Conservation (phyloP, 148 eudicot genomes). For the Pharnaceum exiguum region DNA sequence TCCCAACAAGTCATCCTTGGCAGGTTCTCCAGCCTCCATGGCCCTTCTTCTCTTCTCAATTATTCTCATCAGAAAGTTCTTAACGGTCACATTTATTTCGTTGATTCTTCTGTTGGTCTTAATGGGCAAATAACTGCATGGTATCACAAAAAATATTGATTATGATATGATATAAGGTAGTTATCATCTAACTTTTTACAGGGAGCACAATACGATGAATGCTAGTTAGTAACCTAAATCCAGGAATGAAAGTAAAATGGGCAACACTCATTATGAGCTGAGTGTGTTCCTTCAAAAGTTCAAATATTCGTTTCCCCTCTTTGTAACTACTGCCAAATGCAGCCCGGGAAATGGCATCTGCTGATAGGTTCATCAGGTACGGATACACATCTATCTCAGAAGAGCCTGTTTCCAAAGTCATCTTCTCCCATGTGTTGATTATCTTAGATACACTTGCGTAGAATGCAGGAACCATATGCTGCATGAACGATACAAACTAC, state of each 20-base stretch:
- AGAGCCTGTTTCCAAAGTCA: neutral
- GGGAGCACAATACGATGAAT: neutral
- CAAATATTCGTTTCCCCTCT: slow-evolving; percentile 24
- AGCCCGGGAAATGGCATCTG: slow-evolving; percentile 28
- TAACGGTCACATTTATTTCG: slow-evolving; percentile 12
- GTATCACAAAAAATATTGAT: too few relatives aligned
- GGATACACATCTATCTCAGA: slow-evolving; percentile 30
- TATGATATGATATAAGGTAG: too few relatives aligned
- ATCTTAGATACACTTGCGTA: slow-evolving; percentile 11
- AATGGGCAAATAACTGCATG: too few relatives aligned
- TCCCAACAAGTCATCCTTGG: slow-evolving; percentile 26
- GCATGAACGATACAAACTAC: neutral
- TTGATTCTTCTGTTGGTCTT: neutral
- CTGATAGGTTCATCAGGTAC: slow-evolving; percentile 10
- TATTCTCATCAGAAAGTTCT: slow-evolving; percentile 2
- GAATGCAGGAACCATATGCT: slow-evolving; percentile 29
- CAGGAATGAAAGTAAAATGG: slow-evolving; percentile 14
- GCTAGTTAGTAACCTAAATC: slow-evolving; percentile 9
- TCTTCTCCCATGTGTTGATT: slow-evolving; percentile 21
- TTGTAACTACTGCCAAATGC: slow-evolving; percentile 26
- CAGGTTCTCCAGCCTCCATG: slow-evolving; percentile 24
- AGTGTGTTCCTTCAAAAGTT: slow-evolving; percentile 14
- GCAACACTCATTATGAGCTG: slow-evolving; percentile 1
- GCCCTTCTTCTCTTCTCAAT: slow-evolving; percentile 24
- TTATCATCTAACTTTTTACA: too few relatives aligned